Evolutionary conservation across 2,329 filamentous ascomycete species (phyloP), one percentile per base, ranked within the genome.

Genomic region (Exophiala spinifera): DNA sequence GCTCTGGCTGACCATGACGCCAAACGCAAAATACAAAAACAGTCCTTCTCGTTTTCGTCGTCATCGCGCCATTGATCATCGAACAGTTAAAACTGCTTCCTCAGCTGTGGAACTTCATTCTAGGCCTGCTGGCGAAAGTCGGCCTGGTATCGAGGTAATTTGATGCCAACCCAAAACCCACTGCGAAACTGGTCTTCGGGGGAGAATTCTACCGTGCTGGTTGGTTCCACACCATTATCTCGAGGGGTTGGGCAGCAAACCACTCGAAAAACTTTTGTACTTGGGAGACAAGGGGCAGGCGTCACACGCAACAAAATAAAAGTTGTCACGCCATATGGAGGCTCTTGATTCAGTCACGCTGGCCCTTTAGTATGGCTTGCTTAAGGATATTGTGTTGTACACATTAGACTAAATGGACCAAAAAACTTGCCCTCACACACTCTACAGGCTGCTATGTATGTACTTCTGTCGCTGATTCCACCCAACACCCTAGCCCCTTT

Each of bases 31-130:
- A 31, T 2, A 46, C 56, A 85, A 31, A 31, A 7, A 46, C 56
- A 85, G 83, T 79, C 46, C 55, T 85, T 31, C 76, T 86, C 49
- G 76, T 78, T n/a, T 86, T 86, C 67, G 79, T 85, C 50, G 74
- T 86, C 45, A 79, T 79, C 65, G 83, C 83, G 37, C 82, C 83
- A 20, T 64, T 85, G 17, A 63, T 84, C 36, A 60, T 74, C 67
- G 64, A 76, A 70, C 62, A 76, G 69, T 56, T 72, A 71, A 71
- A 75, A 67, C 67, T 76, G 68, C 63, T 76, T 67, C 70, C 71
- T 66, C 59, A 74, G 51, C 44, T 74, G 15, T 76, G 72, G 74
- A 66, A 66, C 17, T 61, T 66, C 28, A 55, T 71, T 31, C 55
- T 61, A 42, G 37, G 56, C 21, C 25, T 63, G 6, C 28, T 63